Conservation (phyloP, 805 yeast species). For the Cephaloascus fragrans region DNA sequence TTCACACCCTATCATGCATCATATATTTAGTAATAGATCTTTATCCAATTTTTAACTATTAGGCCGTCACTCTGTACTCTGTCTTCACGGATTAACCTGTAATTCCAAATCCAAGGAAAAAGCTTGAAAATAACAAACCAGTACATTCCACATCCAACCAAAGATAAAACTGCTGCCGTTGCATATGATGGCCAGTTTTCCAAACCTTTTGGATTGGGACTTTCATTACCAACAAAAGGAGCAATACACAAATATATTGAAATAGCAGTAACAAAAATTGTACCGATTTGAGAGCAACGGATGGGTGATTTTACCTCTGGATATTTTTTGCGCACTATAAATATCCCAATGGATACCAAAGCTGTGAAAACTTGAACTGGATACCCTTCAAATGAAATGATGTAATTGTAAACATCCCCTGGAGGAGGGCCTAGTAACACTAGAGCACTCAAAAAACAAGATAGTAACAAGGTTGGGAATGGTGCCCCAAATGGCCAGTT, state of each 20-base stretch:
- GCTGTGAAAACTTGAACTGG: constrained; percentile 40
- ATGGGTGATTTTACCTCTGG: constrained; percentile 42
- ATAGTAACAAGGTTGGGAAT: constrained; percentile 35
- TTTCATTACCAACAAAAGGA: constrained; percentile 29
- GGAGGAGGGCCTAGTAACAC: constrained; percentile 31
- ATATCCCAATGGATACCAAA: constrained; percentile 46
- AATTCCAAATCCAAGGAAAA: constrained; percentile 35
- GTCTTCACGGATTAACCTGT: constrained; percentile 33
- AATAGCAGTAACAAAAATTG: constrained; percentile 32
- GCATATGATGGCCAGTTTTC: constrained; percentile 41
- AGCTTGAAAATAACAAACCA: constrained; percentile 46
- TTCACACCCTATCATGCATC: too few species aligned
- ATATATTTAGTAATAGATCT: too few species aligned
- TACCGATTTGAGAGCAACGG: constrained; percentile 38
- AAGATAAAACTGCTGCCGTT: constrained; percentile 28
- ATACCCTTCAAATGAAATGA: constrained; percentile 42
- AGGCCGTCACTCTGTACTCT: too few species aligned
- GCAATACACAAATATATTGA: constrained; percentile 39
- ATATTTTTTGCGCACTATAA: constrained; percentile 39
- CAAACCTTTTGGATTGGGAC: constrained; percentile 29
- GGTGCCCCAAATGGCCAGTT: constrained; percentile 52
- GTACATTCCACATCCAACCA: constrained; percentile 34
- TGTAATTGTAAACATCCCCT: constrained; percentile 41
- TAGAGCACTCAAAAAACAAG: constrained; percentile 27
- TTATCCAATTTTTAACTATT: too few species aligned